Evolutionary conservation across 768 basidiomycete genomes (phyloP), one percentile per base, ranked within the genome.

Genomic region (Mrakia hoshinonis): DNA sequence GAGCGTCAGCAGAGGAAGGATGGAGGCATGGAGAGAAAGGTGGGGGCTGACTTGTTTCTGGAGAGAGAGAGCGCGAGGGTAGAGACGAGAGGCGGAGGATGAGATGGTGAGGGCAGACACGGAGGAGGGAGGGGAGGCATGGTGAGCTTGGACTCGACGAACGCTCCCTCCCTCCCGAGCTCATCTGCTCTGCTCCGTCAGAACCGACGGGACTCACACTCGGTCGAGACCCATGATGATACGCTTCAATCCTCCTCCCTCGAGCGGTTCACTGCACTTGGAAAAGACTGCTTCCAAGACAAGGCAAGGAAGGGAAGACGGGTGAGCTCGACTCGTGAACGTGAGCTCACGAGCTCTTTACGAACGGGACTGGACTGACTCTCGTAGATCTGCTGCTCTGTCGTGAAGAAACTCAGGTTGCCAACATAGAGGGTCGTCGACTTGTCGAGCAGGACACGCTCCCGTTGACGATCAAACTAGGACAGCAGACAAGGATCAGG

Each of bases 351-450:
- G 22, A 36, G 20, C 5, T n/a, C n/a, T n/a, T n/a, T n/a, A n/a
- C n/a, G n/a, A n/a, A n/a, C n/a, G n/a, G n/a, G n/a, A n/a, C n/a
- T n/a, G 34, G 7, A 58, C 72, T 49, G 2, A 73, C 72, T 81
- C 80, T 92, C 91, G 81, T 91, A 91, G 81, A 93, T 96, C 81
- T 96, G 92, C 81, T 94, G 91, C 82, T 95, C 92, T 64, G 92
- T 95, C 34, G 91, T 93, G 82, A 88, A 93, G 74, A 79, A 77
- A 73, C 76, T 76, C 24, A 79, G 74, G 74, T 76, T 78, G 82
- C 90, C 79, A 79, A 96, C 92, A 78, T 98, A 98, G 74, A 97
- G 84, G 2, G 95, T 97, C 31, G 87, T 87, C 7, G 92, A 92
- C 77, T 87, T 90, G 52, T 85, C 79, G 48, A 96, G 86, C n/a